Conservation (phyloP, 1,139 yeast species). For the Geotrichum bryndzae region DNA sequence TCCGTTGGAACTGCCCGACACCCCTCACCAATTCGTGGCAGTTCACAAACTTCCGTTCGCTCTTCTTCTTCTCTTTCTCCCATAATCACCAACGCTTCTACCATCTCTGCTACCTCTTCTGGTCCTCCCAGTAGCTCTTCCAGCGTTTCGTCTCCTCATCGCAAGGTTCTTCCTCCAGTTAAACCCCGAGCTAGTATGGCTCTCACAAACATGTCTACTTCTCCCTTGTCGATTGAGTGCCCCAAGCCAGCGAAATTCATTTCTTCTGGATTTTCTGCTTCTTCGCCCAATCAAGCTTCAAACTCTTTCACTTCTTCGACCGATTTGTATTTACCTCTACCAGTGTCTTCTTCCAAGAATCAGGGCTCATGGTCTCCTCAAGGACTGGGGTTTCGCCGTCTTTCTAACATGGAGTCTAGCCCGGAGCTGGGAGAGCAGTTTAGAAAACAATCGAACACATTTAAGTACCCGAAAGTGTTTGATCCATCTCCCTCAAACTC, state of each 20-base stretch:
- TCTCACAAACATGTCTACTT: slow-evolving; percentile 13
- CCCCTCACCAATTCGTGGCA: slow-evolving; percentile 15
- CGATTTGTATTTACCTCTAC: slow-evolving; percentile 14
- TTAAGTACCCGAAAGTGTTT: slow-evolving; percentile 30
- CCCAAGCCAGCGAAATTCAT: slow-evolving; percentile 2
- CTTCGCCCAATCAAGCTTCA: slow-evolving; percentile 11
- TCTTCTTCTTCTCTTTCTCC: slow-evolving; percentile 21
- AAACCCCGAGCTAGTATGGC: slow-evolving; percentile 14
- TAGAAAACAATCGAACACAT: slow-evolving; percentile 28
- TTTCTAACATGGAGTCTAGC: slow-evolving; percentile 27
- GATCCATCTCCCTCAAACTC: slow-evolving; percentile 64
- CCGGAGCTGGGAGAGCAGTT: slow-evolving; percentile 30
- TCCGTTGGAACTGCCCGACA: slow-evolving; percentile 9
- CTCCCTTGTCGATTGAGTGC: slow-evolving; percentile 14
- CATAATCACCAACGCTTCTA: slow-evolving; percentile 11
- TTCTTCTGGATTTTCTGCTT: background rate
- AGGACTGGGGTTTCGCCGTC: slow-evolving; percentile 20
- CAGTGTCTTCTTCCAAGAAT: slow-evolving; percentile 6
- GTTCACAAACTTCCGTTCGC: slow-evolving; percentile 12
- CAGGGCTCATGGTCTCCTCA: slow-evolving; percentile 16
- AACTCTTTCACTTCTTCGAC: slow-evolving; percentile 3
- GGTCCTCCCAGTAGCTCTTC: slow-evolving; percentile 19
- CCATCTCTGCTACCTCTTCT: slow-evolving; percentile 14
- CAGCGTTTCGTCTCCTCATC: slow-evolving; percentile 16
- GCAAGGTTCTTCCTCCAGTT: slow-evolving; percentile 9